Evolutionary conservation across 2,329 filamentous ascomycete species (phyloP).

Genomic region (Botrytis byssoidea): DNA sequence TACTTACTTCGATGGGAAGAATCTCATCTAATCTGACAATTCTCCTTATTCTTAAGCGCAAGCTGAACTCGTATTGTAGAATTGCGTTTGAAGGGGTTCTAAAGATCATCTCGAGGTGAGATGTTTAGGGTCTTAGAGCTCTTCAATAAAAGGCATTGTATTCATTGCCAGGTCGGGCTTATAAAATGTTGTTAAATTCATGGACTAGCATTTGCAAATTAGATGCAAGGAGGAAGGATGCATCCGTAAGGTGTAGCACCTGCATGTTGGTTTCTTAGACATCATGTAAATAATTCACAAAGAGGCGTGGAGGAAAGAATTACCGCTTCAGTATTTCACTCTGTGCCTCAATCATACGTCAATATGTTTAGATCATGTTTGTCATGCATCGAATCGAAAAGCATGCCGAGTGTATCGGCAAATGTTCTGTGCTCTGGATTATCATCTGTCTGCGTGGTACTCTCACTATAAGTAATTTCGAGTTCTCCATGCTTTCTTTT

Average conservation of each 20-base stretch:
- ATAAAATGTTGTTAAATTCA: background rate
- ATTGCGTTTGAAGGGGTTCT: no score
- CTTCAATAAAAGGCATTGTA: background rate
- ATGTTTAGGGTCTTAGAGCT: background rate
- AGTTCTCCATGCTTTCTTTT: no score
- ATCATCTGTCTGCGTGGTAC: background rate
- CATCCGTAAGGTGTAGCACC: background rate
- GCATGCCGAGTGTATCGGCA: background rate
- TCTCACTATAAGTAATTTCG: background rate
- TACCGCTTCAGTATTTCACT: background rate
- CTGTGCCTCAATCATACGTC: background rate
- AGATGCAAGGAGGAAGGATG: background rate
- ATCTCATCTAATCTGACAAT: background rate
- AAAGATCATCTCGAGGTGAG: background rate
- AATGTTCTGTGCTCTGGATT: background rate
- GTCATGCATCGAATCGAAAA: background rate
- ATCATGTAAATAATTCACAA: background rate
- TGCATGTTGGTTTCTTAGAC: background rate
- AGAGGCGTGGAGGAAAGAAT: no score
- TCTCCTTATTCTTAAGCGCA: background rate
- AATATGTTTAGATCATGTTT: background rate
- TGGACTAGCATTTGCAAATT: no score
- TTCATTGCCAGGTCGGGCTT: background rate
- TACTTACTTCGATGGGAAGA: constrained; percentile 30
- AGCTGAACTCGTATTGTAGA: background rate